Evolutionary conservation across 1,284 basidiomycete genomes (phyloP).

Genomic region (Wolfiporia cocos): DNA sequence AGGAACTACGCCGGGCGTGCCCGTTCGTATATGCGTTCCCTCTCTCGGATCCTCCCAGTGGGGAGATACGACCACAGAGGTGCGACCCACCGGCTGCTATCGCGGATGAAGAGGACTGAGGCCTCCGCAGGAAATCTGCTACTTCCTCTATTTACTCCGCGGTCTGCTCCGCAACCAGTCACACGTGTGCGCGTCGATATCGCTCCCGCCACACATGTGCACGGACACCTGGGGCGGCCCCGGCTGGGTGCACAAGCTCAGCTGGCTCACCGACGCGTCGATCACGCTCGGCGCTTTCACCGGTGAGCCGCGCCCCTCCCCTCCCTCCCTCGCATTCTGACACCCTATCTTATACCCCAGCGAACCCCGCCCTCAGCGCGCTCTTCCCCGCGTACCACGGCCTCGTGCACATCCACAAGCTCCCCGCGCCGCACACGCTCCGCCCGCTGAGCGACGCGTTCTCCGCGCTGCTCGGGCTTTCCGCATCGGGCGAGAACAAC

Average conservation of each 20-base stretch:
- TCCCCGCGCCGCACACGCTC: conserved; percentile 67
- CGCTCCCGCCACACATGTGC: conserved; percentile 57
- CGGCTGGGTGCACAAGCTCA: conserved; percentile 72
- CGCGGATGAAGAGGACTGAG: conserved; percentile 4
- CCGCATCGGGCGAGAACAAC: conserved; percentile 78
- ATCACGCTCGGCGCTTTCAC: conserved; percentile 77
- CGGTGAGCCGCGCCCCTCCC: conserved; percentile 38
- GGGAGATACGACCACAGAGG: conserved; percentile 56
- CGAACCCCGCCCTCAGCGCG: conserved; percentile 56
- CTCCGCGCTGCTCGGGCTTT: conserved; percentile 72
- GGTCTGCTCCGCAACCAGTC: conserved; percentile 52
- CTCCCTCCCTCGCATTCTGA: no score
- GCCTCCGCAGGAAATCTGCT: conserved; percentile 52
- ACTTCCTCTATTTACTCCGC: conserved; percentile 66
- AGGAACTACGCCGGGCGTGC: conserved; percentile 19
- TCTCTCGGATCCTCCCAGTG: conserved; percentile 67
- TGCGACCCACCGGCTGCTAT: conserved; percentile 27
- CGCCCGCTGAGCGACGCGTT: conserved; percentile 70
- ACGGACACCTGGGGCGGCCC: conserved; percentile 48
- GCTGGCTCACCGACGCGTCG: conserved; percentile 74
- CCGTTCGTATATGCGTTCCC: conserved; percentile 63
- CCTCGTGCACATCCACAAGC: conserved; percentile 65
- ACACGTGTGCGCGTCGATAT: conserved; percentile 60
- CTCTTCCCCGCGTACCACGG: conserved; percentile 84
- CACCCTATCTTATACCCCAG: conserved; percentile 38